Percentiles rank a stretch among this genome's conserved stretches.
Evolutionary conservation across 441 rosid species (phyloP).

Genomic region (Raphanus hybrid): DNA sequence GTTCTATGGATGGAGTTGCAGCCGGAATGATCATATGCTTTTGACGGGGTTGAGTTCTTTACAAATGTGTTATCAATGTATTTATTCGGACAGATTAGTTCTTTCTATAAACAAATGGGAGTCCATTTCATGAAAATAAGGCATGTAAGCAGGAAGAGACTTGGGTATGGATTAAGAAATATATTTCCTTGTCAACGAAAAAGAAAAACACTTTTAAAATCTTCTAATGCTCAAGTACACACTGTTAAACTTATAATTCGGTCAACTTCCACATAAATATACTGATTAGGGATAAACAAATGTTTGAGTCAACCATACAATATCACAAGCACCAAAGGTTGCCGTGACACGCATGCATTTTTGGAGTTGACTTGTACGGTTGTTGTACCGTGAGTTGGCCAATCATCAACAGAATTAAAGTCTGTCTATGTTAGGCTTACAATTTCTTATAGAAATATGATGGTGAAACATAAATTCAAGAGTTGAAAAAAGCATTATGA

Average conservation of each 20-base stretch:
- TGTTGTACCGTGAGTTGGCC: not conserved
- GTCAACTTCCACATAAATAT: slow-evolving; percentile 5
- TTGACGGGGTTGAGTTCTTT: not conserved
- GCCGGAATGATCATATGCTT: not conserved
- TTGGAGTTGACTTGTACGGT: slow-evolving; percentile 10
- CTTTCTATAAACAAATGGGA: not conserved
- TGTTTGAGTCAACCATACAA: slow-evolving; percentile 3
- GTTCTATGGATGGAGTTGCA: not conserved
- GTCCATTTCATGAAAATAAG: slow-evolving; percentile 2
- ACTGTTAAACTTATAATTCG: not conserved
- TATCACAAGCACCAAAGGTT: not conserved
- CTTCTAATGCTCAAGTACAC: not conserved
- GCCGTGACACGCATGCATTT: slow-evolving; percentile 18
- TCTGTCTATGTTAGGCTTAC: slow-evolving; percentile 5
- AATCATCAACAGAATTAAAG: not conserved
- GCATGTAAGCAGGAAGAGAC: slow-evolving; percentile 14
- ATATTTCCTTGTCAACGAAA: not conserved
- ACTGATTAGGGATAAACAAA: not conserved
- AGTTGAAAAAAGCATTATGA: too few relatives aligned
- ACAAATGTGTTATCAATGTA: not conserved
- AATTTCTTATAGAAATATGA: not conserved
- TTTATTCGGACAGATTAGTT: not conserved
- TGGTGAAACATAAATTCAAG: too few relatives aligned
- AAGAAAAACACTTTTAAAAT: not conserved
- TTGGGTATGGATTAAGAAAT: slow-evolving; percentile 3